phyloP scores from a whole-genome alignment of 2,329 filamentous ascomycete genomes.

The Eutypella sp. region DNA sequence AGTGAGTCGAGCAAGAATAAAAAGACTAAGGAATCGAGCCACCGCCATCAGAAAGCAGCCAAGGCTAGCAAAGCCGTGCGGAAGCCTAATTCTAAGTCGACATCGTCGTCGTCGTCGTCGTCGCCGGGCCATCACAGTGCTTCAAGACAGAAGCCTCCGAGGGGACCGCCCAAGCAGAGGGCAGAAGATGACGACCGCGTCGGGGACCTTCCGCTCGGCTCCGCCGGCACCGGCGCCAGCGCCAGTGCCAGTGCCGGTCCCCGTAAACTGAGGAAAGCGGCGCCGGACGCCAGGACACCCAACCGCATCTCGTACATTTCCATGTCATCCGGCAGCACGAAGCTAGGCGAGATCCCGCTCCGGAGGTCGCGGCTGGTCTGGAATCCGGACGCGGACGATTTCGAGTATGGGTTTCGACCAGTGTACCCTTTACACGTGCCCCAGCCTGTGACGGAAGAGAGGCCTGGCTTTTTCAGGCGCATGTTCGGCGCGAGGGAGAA shows the following conservation, averaged over 20 bases:
- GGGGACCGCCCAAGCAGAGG: background rate
- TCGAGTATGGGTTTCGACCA: background rate
- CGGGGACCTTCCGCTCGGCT: background rate
- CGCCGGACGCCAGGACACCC: background rate
- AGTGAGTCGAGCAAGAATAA: background rate
- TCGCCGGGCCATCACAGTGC: background rate
- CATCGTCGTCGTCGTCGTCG: no score
- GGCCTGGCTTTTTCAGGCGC: background rate
- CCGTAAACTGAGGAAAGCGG: background rate
- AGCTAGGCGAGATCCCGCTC: conserved; percentile 37
- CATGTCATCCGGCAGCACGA: conserved; percentile 39
- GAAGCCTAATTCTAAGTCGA: background rate
- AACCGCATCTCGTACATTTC: conserved; percentile 28
- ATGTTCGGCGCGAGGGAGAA: background rate
- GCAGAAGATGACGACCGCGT: background rate
- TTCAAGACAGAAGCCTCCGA: background rate
- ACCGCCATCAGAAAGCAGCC: background rate
- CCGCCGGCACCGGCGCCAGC: no score
- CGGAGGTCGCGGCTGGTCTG: conserved; percentile 2
- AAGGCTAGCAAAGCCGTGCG: background rate
- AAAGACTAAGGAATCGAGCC: background rate
- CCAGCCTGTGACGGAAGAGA: background rate
- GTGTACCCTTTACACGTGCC: conserved; percentile 4
- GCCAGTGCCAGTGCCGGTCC: no score
- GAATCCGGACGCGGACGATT: background rate